These are phyloP conservation scores for Bryoerythrophyllum caledonicum DNA, from an alignment of 225 moss, liverwort and hornwort genomes.

Conservation along the genomic window DNA sequence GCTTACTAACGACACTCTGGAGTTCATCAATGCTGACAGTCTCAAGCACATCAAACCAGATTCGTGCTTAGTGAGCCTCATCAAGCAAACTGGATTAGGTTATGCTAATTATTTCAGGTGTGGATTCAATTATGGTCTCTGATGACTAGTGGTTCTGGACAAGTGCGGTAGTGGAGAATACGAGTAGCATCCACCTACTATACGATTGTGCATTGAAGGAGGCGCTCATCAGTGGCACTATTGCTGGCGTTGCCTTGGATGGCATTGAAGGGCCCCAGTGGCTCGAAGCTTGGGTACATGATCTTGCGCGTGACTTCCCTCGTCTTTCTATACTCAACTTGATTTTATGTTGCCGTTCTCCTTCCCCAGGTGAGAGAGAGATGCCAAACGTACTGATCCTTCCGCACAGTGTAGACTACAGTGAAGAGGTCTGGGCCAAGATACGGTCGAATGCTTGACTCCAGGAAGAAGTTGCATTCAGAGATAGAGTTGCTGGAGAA, in stretches of 20 bases:
- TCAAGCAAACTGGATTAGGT: background rate
- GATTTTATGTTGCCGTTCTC: background rate
- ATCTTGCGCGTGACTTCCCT: background rate
- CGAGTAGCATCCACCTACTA: conserved; percentile 85
- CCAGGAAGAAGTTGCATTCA: no score
- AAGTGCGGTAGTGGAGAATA: conserved; percentile 62
- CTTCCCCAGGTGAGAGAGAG: conserved; percentile 76
- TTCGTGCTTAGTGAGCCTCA: conserved; percentile 29
- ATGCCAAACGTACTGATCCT: conserved; percentile 96
- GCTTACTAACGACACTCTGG: conserved; percentile 85
- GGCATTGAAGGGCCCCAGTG: conserved; percentile 98
- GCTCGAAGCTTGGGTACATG: conserved; percentile 93
- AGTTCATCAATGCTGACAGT: conserved; percentile 78
- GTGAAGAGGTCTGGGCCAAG: conserved; percentile 97
- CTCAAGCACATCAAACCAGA: conserved; percentile 89
- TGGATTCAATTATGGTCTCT: no score
- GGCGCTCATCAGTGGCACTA: conserved; percentile 75
- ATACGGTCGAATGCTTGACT: conserved; percentile 92
- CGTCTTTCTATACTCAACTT: background rate
- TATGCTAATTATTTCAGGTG: background rate
- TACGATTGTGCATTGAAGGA: conserved; percentile 94
- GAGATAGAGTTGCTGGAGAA: no score
- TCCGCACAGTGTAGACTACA: conserved; percentile 94
- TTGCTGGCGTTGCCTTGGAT: conserved; percentile 88
- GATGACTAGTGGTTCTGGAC: conserved; percentile 26